phyloP scores from a whole-genome alignment of 2,329 filamentous ascomycete genomes.

The Madurella fahalii region DNA sequence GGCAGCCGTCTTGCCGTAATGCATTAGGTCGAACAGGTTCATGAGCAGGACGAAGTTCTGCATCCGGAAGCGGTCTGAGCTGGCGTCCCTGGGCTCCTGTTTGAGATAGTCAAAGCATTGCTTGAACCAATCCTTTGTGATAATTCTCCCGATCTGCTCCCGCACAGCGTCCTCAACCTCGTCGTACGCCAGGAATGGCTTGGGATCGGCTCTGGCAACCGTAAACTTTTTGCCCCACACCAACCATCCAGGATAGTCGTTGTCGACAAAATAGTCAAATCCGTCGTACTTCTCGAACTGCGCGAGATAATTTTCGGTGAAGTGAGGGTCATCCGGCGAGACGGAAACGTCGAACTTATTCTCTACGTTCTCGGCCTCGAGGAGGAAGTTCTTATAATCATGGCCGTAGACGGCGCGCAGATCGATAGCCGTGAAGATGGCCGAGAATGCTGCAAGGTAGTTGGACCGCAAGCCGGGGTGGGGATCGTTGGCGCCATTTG shows the following conservation, averaged over 20 bases:
- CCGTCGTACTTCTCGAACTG: slow-evolving; percentile 69
- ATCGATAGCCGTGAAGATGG: slow-evolving; percentile 79
- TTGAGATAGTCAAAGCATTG: slow-evolving; percentile 91
- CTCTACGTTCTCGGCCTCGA: slow-evolving; percentile 71
- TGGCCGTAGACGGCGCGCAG: slow-evolving; percentile 82
- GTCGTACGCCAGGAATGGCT: slow-evolving; percentile 69
- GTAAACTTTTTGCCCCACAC: slow-evolving; percentile 89
- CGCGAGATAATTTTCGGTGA: slow-evolving; percentile 74
- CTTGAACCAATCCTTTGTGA: slow-evolving; percentile 81
- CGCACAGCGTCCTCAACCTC: slow-evolving; percentile 71
- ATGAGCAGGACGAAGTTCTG: slow-evolving; percentile 81
- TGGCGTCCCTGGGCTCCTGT: slow-evolving; percentile 83
- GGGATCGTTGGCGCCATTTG: slow-evolving; percentile 78
- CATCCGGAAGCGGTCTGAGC: slow-evolving; percentile 83
- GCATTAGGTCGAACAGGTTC: slow-evolving; percentile 85
- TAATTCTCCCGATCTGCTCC: slow-evolving; percentile 71
- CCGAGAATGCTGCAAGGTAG: slow-evolving; percentile 73
- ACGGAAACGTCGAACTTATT: slow-evolving; percentile 74
- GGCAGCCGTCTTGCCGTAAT: slow-evolving; percentile 70
- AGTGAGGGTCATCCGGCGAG: slow-evolving; percentile 67
- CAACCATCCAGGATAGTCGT: slow-evolving; percentile 91
- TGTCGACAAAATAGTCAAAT: slow-evolving; percentile 85
- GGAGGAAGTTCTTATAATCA: slow-evolving; percentile 79
- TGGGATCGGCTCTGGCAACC: slow-evolving; percentile 69
- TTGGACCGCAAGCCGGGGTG: slow-evolving; percentile 81